Percentiles rank a stretch among this genome's conserved stretches.
Conservation (phyloP, 2,329 filamentous ascomycete genomes). For the Grosmannia clavigera region DNA sequence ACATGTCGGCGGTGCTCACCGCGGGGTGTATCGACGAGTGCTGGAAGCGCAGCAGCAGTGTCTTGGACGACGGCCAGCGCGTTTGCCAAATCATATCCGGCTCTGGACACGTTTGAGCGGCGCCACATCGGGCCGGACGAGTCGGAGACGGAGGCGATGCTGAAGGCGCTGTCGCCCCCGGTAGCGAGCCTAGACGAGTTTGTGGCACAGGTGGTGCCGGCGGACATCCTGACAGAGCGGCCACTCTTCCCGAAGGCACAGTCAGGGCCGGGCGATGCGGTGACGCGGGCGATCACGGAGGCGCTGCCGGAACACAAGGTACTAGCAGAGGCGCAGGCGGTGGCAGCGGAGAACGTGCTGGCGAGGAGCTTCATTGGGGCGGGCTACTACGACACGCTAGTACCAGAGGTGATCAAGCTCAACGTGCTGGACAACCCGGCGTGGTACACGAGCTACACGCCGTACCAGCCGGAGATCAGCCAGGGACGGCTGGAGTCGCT, state of each 20-base stretch:
- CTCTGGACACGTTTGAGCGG: constrained; percentile 56
- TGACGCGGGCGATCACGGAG: constrained; percentile 21
- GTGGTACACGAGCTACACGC: constrained; percentile 97
- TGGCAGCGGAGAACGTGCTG: constrained; percentile 23
- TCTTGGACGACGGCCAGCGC: constrained; percentile 10
- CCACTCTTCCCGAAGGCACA: constrained; percentile 44
- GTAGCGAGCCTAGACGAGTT: constrained; percentile 67
- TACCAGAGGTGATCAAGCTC: constrained; percentile 81
- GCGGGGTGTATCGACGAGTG: constrained; percentile 3
- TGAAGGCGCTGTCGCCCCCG: constrained; percentile 64
- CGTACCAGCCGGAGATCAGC: constrained; percentile 94
- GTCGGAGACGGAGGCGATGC: constrained; percentile 61
- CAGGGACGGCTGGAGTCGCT: constrained; percentile 86
- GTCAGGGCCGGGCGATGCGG: constrained; percentile 25
- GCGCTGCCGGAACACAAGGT: constrained; percentile 48
- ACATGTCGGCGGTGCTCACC: constrained; percentile 5
- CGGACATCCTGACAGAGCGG: constrained; percentile 59
- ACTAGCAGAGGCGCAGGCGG: constrained; percentile 26
- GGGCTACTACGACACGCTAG: constrained; percentile 79
- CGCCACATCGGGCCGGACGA: constrained; percentile 80
- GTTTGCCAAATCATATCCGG: constrained; percentile 13
- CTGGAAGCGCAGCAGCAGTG: constrained; percentile 1
- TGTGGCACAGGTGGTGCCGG: constrained; percentile 69
- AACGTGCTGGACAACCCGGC: constrained; percentile 87
- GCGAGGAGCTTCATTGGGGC: constrained; percentile 66